These are phyloP conservation scores for Lachnellula hyalina DNA, from an alignment of 2,329 filamentous ascomycete genomes.

Conservation along the genomic window DNA sequence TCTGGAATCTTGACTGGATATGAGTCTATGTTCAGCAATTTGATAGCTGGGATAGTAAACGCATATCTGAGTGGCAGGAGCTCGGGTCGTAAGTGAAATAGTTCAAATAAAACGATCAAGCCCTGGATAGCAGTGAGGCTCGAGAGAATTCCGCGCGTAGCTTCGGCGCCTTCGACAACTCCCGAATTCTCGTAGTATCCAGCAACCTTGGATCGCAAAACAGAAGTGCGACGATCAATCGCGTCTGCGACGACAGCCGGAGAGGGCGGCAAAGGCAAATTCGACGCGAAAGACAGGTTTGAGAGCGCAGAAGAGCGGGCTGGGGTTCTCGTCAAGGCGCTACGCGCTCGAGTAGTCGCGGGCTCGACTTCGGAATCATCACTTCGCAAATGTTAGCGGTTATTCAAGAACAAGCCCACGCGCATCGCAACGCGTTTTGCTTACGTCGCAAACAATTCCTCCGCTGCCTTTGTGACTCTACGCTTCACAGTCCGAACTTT, in stretches of 20 bases:
- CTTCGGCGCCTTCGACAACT: slow-evolving; percentile 59
- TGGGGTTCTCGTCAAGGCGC: slow-evolving; percentile 29
- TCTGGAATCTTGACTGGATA: slow-evolving; percentile 69
- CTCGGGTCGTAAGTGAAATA: slow-evolving; percentile 61
- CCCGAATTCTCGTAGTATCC: slow-evolving; percentile 61
- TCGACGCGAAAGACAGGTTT: slow-evolving; percentile 38
- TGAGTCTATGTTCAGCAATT: slow-evolving; percentile 49
- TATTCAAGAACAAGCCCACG: slow-evolving; percentile 8
- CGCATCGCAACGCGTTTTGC: slow-evolving; percentile 19
- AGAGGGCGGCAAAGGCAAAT: slow-evolving; percentile 71
- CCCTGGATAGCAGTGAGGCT: slow-evolving; percentile 69
- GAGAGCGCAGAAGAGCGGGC: slow-evolving; percentile 23
- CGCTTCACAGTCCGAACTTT: slow-evolving; percentile 43
- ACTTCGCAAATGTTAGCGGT: slow-evolving; percentile 20
- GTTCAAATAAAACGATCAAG: slow-evolving; percentile 63
- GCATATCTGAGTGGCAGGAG: slow-evolving; percentile 68
- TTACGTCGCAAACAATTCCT: slow-evolving; percentile 33
- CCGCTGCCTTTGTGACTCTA: slow-evolving; percentile 38
- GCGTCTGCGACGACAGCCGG: slow-evolving; percentile 71
- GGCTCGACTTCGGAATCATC: slow-evolving; percentile 31
- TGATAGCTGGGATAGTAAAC: slow-evolving; percentile 63
- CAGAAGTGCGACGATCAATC: slow-evolving; percentile 66
- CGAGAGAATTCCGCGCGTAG: slow-evolving; percentile 64
- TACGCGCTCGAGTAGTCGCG: slow-evolving; percentile 23
- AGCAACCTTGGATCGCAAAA: slow-evolving; percentile 60